These are phyloP conservation scores for Kazachstania sp. DNA, from an alignment of 1,139 yeast genomes.

Conservation along the genomic window DNA sequence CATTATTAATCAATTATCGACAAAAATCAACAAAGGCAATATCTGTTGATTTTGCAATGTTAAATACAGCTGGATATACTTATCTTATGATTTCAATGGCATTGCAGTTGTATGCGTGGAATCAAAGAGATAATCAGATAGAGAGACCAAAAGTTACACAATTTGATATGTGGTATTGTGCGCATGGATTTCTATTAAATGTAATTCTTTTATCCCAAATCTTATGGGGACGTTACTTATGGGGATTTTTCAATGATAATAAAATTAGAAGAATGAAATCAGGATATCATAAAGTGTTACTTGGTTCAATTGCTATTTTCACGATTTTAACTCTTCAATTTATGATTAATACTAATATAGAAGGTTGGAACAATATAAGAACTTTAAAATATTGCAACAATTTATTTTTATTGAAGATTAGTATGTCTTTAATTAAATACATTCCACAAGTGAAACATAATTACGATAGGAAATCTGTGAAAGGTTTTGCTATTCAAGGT, in stretches of 20 bases:
- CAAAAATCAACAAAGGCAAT: constrained; percentile 37
- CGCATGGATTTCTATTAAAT: constrained; percentile 38
- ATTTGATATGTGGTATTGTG: constrained; percentile 38
- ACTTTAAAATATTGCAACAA: constrained; percentile 25
- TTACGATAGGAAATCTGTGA: constrained; percentile 43
- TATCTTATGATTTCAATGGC: constrained; percentile 35
- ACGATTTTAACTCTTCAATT: constrained; percentile 13
- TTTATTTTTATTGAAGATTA: constrained; percentile 37
- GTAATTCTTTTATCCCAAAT: constrained; percentile 34
- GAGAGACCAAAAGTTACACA: constrained; percentile 35
- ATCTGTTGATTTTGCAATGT: constrained; percentile 37
- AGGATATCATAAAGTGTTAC: constrained; percentile 21
- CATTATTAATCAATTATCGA: constrained; percentile 34
- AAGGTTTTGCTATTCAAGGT: constrained; percentile 49
- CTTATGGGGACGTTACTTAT: constrained; percentile 28
- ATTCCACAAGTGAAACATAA: constrained; percentile 55
- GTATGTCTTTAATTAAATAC: constrained; percentile 50
- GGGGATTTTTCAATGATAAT: constrained; percentile 28
- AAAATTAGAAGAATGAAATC: constrained; percentile 20
- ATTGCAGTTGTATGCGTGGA: constrained; percentile 31
- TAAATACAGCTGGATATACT: constrained; percentile 39
- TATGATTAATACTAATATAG: constrained; percentile 4
- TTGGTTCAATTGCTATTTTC: constrained; percentile 16
- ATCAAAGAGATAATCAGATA: not conserved
- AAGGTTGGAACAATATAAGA: constrained; percentile 22